A percentile compares a stretch with the other conserved stretches of the same genome.
Evolutionary conservation across 768 basidiomycete species (phyloP).

Genomic region (Russula lepida): DNA sequence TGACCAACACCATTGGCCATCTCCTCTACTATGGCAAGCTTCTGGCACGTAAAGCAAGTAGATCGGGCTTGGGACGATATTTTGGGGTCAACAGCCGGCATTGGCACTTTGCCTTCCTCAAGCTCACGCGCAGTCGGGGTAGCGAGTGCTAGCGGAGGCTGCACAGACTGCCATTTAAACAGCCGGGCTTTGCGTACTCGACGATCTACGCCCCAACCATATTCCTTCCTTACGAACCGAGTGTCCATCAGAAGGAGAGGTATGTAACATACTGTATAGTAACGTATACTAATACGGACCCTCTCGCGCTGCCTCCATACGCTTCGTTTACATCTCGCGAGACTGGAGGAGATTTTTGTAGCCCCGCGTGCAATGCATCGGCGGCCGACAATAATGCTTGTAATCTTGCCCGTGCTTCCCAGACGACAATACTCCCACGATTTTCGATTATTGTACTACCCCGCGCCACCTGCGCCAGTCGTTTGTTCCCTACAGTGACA

Average conservation of each 20-base stretch:
- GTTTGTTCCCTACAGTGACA: background rate
- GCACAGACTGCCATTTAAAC: background rate
- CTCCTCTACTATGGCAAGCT: background rate
- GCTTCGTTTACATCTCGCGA: background rate
- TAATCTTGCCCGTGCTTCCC: background rate
- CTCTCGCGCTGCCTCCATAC: too few species aligned
- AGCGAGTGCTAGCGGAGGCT: background rate
- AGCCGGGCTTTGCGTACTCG: background rate
- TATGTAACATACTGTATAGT: too few species aligned
- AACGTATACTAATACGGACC: background rate
- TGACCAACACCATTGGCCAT: conserved; percentile 1
- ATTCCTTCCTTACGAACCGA: background rate
- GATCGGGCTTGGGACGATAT: background rate
- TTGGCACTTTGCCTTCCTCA: background rate
- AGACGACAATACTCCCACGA: background rate
- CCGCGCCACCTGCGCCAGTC: background rate
- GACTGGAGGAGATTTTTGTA: background rate
- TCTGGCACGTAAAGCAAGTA: conserved; percentile 1
- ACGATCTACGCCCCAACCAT: background rate
- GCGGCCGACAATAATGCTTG: background rate
- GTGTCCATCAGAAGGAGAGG: background rate
- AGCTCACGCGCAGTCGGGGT: background rate
- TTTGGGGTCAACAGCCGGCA: background rate
- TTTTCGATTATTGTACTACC: background rate
- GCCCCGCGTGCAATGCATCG: background rate